Evolutionary conservation across 495 filamentous ascomycete species (phyloP), one percentile per base, ranked within the genome.

Genomic region (Podospora australis): DNA sequence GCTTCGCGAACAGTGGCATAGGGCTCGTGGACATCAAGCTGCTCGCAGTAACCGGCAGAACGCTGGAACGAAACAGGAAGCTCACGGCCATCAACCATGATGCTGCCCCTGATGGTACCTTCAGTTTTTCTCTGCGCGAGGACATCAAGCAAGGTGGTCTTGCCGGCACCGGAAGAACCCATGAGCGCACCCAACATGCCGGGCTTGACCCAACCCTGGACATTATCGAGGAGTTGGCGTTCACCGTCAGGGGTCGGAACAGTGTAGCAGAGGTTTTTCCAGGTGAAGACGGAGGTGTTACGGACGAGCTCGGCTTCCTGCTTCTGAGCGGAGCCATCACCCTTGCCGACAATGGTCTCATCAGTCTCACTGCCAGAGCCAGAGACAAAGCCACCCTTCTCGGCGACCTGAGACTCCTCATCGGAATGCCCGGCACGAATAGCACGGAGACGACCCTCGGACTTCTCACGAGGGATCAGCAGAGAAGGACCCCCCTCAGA

Each of bases 1-100:
- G 87, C 86, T 49, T 86, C 89, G 13, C 89, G 78, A 14, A 94
- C 88, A 0, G 90, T 96, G 3, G 83, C 76, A 1, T 83, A 90
- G 17, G 80, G 72, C 24, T 90, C 74, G 57, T 94, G 88, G 10
- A 94, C 58, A 70, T 95, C 89, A 63, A 85, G 84, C 61, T 95
- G 89, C 59, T 92, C 80, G 57, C 84, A 88, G 70, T 87, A 94
- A 22, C 89, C 89, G 28, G 87, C 90, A 3, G 76, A 77, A n/a
- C 88, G 75, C 59, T 90, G 85, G 66, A 94, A 95, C n/a, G 83
- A 81, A 3, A 73, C 60, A 1, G 78, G 82, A 0, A 89, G 74
- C 2, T 78, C 71, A 21, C 78, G 75, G 10, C 89, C 89, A 55
- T 92, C 84, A 14, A 94, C 83, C 22, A 88, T 70, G 73, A 90